Evolutionary conservation across 2,329 filamentous ascomycete species (phyloP).

Genomic region (Aspergillus proliferans): DNA sequence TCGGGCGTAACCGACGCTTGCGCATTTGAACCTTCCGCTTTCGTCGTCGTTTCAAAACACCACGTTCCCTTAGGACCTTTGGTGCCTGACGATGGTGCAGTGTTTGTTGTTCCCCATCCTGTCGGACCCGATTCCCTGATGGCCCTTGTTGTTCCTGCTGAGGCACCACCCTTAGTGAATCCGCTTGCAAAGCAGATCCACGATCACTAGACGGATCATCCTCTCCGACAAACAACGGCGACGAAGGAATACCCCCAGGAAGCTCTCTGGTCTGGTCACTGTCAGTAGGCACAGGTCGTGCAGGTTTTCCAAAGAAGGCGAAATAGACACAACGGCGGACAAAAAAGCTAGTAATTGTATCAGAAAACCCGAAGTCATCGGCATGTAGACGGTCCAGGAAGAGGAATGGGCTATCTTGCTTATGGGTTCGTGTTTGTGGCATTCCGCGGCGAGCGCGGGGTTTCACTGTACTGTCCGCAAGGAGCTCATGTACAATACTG

Average conservation of each 20-base stretch:
- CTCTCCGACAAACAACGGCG: conserved; percentile 4
- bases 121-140: neutral
- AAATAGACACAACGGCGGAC: conserved; percentile 19
- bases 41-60: conserved; percentile 2
- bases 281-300: conserved; percentile 1
- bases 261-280: conserved; percentile 1
- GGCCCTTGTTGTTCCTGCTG: conserved; percentile 3
- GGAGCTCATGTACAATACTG: conserved; percentile 1
- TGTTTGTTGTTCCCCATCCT: conserved; percentile 1
- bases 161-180: conserved; percentile 1
- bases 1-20: neutral
- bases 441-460: conserved; percentile 10
- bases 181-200: neutral
- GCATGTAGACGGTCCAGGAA: conserved; percentile 15
- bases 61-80: neutral
- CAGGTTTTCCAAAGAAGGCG: conserved; percentile 15
- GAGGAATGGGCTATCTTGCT: conserved; percentile 12
- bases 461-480: conserved; percentile 10
- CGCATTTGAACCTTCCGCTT: conserved; percentile 5
- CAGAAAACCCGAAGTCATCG: conserved; percentile 4
- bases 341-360: conserved; percentile 15
- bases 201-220: neutral
- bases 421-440: conserved; percentile 8
- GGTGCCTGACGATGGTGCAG: neutral
- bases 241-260: conserved; percentile 1